Base-by-base conservation (phyloP, 2,329 filamentous ascomycete species). In the Didymella arachidicola region DNA sequence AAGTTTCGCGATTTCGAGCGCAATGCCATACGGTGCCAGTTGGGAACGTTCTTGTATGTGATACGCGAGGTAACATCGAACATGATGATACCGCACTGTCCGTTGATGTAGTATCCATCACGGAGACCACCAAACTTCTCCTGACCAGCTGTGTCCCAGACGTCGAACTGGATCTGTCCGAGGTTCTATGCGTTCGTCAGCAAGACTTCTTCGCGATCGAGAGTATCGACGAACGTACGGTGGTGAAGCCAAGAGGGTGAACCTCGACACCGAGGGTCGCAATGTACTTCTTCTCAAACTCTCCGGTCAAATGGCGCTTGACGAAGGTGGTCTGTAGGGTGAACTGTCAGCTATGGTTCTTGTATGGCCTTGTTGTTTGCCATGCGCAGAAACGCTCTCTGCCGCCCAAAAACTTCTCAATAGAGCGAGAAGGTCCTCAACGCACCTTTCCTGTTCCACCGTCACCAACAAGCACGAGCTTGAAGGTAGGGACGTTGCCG, bases 241-340 rank as follows among this genome's bases (percentile, higher is more conserved):
- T 98, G 77, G 89, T 92, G 89, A 99, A 99, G 77, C 89, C 91
- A 69, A 99, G 92, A 80, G 95, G 95, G 86, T 99, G 95, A 70
- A 99, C 95, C 82, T 99, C 95, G 79, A 99, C 95, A 90, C 95
- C 95, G 69, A 99, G 92, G 61, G 95, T 99, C 76, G 95, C 95
- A 81, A 99, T 98, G 85, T 99, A 99, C 86, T 98, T 99, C 91
- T 99, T 99, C 86, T 99, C 95, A 80, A 99, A 99, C 82, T 99
- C 95, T 81, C 95, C 95, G 79, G 95, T 99, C 88, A 98, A 88
- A 84, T 99, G 95, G 79, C 95, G 95, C 90, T 99, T 99, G 87
- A 99, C 95, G 83, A 99, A 99, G 79, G 95, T 99, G 80, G 95
- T 99, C 95, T 99, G 78, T 69, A 36, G 39, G 29, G 49, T 43